Base-by-base conservation (phyloP, 148 eudicot species). In the Rhododendron henanense region DNA sequence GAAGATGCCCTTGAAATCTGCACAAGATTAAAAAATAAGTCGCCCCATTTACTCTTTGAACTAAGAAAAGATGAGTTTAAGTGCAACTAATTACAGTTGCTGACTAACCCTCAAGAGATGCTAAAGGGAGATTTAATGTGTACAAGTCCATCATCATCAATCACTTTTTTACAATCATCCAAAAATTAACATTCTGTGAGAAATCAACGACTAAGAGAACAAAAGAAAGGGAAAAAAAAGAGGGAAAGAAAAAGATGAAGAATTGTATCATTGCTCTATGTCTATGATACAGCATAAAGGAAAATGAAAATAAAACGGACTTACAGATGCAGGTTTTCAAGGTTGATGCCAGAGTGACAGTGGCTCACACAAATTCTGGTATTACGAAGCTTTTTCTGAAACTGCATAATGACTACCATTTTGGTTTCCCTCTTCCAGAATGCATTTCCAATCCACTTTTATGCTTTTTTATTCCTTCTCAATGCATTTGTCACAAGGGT, bases 1-100 rank as follows among this genome's bases (percentile, higher is more conserved):
- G 87, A 88, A 81, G 96, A 93, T 84, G 94, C 96, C 90, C 92
- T 92, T 81, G 96, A 91, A 89, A 94, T 94, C 96, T 94, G 93
- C 88, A 84, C 11, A 15, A 86, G 41, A 33, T 78, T 63, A 79
- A 14, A 71, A 53, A 47, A 37, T 11, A 82, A 47, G 47, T 59
- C 39, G 57, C 61, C 78, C 78, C 18, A 50, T 77, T 59, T 69
- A 65, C 8, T 86, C 61, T 18, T 81, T 85, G 21, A 9, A 73
- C 6, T 15, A 6, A 31, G 39, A 19, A 55, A 81, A 74, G 35
- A 65, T 25, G 5, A 53, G 44, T 41, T 23, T 48, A 50, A 67
- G 73, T 14, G 65, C 57, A 59, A 79, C 83, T 48, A 47, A 19
- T 31, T 61, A 33, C 51, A 59, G 31, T 15, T 51, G 81, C 47